Evolutionary conservation across 1,284 basidiomycete genomes (phyloP).

Genomic region (Austropuccinia psidii): DNA sequence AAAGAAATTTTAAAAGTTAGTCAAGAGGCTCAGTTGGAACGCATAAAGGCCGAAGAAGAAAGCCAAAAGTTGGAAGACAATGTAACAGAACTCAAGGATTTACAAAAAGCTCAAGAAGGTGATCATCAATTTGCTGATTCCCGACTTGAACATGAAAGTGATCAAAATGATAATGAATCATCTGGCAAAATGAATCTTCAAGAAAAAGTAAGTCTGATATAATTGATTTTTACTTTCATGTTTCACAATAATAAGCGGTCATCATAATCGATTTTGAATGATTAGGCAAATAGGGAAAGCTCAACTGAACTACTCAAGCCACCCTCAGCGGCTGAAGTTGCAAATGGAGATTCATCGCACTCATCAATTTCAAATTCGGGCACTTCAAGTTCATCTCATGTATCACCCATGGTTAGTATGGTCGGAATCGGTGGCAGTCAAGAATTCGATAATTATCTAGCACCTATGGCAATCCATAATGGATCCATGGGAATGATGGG

Average conservation of each 20-base stretch:
- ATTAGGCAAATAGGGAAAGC: background rate
- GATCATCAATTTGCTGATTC: too few species aligned
- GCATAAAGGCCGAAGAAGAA: slow-evolving; percentile 32
- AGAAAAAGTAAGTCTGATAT: background rate
- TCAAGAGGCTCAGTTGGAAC: slow-evolving; percentile 54
- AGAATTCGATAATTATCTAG: background rate
- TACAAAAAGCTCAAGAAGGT: too few species aligned
- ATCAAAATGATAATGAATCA: too few species aligned
- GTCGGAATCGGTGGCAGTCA: slow-evolving; percentile 1
- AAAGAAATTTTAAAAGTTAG: slow-evolving; percentile 74
- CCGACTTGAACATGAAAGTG: too few species aligned
- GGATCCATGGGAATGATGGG: background rate
- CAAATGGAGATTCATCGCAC: too few species aligned
- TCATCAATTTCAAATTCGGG: background rate
- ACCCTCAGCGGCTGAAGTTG: background rate
- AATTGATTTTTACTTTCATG: background rate
- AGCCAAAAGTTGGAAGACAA: too few species aligned
- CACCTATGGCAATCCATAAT: background rate
- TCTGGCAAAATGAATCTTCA: background rate
- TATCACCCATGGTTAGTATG: background rate
- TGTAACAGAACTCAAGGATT: too few species aligned
- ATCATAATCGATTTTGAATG: background rate
- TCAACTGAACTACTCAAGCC: background rate
- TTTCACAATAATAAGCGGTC: background rate
- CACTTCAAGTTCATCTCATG: background rate